Percentiles rank a stretch among this genome's conserved stretches.
Conservation (phyloP, 768 basidiomycete species). For the Sporobolomyces roseus region DNA sequence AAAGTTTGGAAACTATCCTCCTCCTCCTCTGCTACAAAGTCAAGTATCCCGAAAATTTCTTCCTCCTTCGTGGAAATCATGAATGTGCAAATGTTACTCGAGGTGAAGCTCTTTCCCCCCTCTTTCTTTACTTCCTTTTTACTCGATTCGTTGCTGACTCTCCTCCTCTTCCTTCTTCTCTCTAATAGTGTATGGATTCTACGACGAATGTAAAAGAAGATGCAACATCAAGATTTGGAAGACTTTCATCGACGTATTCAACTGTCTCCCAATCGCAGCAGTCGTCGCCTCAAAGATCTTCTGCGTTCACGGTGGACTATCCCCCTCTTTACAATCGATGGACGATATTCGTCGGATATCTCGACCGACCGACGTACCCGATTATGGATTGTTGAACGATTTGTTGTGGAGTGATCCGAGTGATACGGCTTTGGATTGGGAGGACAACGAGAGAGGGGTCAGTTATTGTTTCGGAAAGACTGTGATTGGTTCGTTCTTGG, state of each 20-base stretch:
- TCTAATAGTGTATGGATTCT: slow-evolving; percentile 90
- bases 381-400: slow-evolving; percentile 95
- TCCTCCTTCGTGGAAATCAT: slow-evolving; percentile 93
- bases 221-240: slow-evolving; percentile 99
- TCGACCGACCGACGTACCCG: slow-evolving; percentile 95
- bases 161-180: too few species aligned
- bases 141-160: background rate
- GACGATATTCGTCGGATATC: slow-evolving; percentile 98
- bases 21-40: slow-evolving; percentile 98
- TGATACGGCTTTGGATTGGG: slow-evolving; percentile 96
- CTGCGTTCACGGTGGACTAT: slow-evolving; percentile 88
- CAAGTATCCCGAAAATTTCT: slow-evolving; percentile 99
- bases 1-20: slow-evolving; percentile 95
- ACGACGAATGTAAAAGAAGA: slow-evolving; percentile 98
- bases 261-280: slow-evolving; percentile 95
- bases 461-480: slow-evolving; percentile 98
- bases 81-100: slow-evolving; percentile 99
- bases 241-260: slow-evolving; percentile 99
- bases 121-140: background rate
- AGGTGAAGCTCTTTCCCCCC: slow-evolving; percentile 55
- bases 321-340: slow-evolving; percentile 88
- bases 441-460: slow-evolving; percentile 97
- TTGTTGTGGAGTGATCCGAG: slow-evolving; percentile 97
- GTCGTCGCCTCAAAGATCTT: slow-evolving; percentile 99
- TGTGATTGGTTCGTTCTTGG: slow-evolving; percentile 84